Evolutionary conservation across 129 eudicot species (phyloP).

Genomic region (Scalesia atractyloides): DNA sequence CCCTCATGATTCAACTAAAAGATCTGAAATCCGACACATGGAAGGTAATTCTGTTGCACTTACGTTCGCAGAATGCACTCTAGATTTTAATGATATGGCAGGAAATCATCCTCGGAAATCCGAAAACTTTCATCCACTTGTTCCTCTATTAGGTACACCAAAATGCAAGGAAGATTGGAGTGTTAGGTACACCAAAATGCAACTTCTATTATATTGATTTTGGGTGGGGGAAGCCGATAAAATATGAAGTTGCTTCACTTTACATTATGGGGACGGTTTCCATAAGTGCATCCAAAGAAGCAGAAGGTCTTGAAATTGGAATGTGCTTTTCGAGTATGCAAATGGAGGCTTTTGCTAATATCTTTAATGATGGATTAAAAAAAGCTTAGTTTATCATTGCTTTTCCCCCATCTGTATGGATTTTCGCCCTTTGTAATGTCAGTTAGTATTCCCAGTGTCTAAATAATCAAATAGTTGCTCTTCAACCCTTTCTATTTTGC

Average conservation of each 20-base stretch:
- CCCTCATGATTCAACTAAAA: not conserved
- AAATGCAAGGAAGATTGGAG: conserved; percentile 44
- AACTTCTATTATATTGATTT: conserved; percentile 45
- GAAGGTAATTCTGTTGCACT: conserved; percentile 45
- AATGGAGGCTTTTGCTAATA: conserved; percentile 45
- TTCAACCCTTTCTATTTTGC: too few species aligned
- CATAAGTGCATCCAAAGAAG: conserved; percentile 38
- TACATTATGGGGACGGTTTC: conserved; percentile 41
- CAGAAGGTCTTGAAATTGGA: conserved; percentile 47
- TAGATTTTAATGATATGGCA: conserved; percentile 39
- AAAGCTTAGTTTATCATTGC: not conserved
- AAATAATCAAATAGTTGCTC: too few species aligned
- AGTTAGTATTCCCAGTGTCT: too few species aligned
- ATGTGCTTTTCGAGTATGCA: conserved; percentile 40
- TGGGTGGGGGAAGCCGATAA: conserved; percentile 67
- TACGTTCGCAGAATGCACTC: conserved; percentile 40
- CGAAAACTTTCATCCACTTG: conserved; percentile 37
- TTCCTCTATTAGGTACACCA: conserved; percentile 41
- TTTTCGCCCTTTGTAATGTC: too few species aligned
- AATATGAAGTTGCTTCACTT: conserved; percentile 37
- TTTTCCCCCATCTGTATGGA: not conserved
- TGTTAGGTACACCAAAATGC: conserved; percentile 57
- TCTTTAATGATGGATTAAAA: conserved; percentile 38
- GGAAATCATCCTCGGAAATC: conserved; percentile 40
- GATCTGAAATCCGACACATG: conserved; percentile 35